phyloP scores from a whole-genome alignment of 202 grass and related monocot genomes.

The Schoenoplectus triqueter region DNA sequence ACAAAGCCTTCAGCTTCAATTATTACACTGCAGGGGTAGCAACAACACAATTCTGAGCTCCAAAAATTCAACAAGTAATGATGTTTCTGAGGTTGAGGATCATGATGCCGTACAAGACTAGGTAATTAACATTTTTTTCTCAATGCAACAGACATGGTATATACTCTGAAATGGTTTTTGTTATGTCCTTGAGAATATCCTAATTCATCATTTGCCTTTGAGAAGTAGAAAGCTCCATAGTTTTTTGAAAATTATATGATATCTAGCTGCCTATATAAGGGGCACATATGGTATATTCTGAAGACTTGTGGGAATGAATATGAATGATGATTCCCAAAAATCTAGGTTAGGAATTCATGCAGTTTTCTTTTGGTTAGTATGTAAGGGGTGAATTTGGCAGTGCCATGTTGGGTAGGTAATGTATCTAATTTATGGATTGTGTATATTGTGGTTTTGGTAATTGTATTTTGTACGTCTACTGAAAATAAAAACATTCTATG shows the following conservation, averaged over 20 bases:
- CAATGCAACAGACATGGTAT: slow-evolving; percentile 30
- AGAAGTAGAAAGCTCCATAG: slow-evolving; percentile 6
- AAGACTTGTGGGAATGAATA: slow-evolving; percentile 10
- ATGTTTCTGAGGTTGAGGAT: slow-evolving; percentile 44
- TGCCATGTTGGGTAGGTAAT: slow-evolving; percentile 29
- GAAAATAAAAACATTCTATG: not conserved
- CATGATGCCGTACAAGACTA: slow-evolving; percentile 56
- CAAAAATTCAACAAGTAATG: slow-evolving; percentile 40
- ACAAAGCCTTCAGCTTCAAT: slow-evolving; percentile 90
- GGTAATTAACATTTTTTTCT: slow-evolving; percentile 36
- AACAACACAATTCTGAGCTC: slow-evolving; percentile 59
- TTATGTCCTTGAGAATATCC: not conserved
- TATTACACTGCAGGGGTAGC: slow-evolving; percentile 74
- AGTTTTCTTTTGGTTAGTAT: slow-evolving; percentile 30
- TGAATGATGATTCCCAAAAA: slow-evolving; percentile 5
- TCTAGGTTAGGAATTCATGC: slow-evolving; percentile 33
- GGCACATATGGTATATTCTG: slow-evolving; percentile 21
- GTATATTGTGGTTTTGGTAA: slow-evolving; percentile 30
- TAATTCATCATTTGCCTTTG: slow-evolving; percentile 26
- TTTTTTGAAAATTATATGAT: not conserved
- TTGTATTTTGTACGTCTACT: slow-evolving; percentile 20
- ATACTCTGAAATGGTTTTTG: slow-evolving; percentile 21
- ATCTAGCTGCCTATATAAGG: not conserved
- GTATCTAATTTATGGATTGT: slow-evolving; percentile 9
- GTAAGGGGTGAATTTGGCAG: slow-evolving; percentile 18